These are phyloP conservation scores for Stachybotrys chartarum DNA, from an alignment of 2,329 filamentous ascomycete species.

Conservation along the genomic window DNA sequence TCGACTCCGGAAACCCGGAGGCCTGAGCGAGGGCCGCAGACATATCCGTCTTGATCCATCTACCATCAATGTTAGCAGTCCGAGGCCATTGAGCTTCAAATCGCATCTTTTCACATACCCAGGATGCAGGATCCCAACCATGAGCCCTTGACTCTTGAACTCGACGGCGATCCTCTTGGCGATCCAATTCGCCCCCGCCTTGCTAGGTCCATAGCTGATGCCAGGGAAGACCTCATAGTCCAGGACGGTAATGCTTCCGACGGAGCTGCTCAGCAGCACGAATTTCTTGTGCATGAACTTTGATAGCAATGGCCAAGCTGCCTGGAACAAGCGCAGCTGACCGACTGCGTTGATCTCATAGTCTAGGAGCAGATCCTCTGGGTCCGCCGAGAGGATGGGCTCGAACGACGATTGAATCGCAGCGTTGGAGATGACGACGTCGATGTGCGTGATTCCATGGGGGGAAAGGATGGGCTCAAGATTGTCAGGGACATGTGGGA, in stretches of 20 bases:
- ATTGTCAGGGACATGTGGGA: constrained; percentile 24
- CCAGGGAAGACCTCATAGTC: constrained; percentile 17
- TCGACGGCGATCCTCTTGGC: constrained; percentile 22
- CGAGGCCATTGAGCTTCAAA: background rate
- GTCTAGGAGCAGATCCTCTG: constrained; percentile 2
- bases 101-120: constrained; percentile 10
- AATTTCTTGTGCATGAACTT: constrained; percentile 6
- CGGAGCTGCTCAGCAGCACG: constrained; percentile 6
- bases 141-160: constrained; percentile 20
- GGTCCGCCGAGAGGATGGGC: constrained; percentile 1
- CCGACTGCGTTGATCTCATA: constrained; percentile 21
- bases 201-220: constrained; percentile 36
- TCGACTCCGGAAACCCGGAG: background rate
- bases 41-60: background rate
- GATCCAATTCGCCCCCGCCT: constrained; percentile 26
- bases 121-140: constrained; percentile 22
- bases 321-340: constrained; percentile 35
- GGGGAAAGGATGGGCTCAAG: constrained; percentile 3
- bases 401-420: constrained; percentile 1
- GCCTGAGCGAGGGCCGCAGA: background rate
- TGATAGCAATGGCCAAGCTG: constrained; percentile 28
- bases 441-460: constrained; percentile 29
- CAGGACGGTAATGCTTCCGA: constrained; percentile 8
- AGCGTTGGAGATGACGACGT: constrained; percentile 48
- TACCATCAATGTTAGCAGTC: background rate